A percentile compares a stretch with the other conserved stretches of the same genome.
These are phyloP conservation scores for Tricholoma sp. DNA, from an alignment of 768 basidiomycete genomes.

Conservation along the genomic window DNA sequence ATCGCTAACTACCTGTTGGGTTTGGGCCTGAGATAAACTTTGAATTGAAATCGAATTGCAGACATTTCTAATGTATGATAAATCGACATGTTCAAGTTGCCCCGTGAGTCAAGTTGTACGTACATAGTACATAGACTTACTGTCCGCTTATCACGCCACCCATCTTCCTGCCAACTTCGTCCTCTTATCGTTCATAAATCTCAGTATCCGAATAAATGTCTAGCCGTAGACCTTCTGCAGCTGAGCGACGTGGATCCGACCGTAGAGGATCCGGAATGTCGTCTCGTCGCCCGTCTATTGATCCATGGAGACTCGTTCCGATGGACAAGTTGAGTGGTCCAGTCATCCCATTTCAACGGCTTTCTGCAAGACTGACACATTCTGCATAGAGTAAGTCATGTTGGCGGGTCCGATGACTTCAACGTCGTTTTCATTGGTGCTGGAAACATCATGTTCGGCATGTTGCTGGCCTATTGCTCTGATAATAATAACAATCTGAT, in stretches of 20 bases:
- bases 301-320: conserved; percentile 67
- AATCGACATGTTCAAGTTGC: no score
- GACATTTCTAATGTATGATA: no score
- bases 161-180: conserved; percentile 8
- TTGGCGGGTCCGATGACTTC: conserved; percentile 68
- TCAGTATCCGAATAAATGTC: conserved; percentile 19
- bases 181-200: neutral
- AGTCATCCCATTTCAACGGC: conserved; percentile 3
- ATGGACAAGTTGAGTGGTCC: conserved; percentile 64
- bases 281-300: conserved; percentile 69
- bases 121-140: no score
- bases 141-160: neutral
- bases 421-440: conserved; percentile 95
- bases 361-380: conserved; percentile 11
- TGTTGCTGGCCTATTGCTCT: conserved; percentile 11
- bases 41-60: neutral
- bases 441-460: conserved; percentile 98
- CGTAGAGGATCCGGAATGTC: conserved; percentile 34
- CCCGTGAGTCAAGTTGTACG: no score
- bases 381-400: conserved; percentile 37
- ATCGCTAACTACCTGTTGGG: no score
- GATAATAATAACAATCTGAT: neutral
- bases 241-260: conserved; percentile 45
- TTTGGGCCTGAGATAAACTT: neutral
- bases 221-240: conserved; percentile 36